Base-by-base conservation (phyloP, 139 green algal species). In the Chlorella vulgaris region DNA sequence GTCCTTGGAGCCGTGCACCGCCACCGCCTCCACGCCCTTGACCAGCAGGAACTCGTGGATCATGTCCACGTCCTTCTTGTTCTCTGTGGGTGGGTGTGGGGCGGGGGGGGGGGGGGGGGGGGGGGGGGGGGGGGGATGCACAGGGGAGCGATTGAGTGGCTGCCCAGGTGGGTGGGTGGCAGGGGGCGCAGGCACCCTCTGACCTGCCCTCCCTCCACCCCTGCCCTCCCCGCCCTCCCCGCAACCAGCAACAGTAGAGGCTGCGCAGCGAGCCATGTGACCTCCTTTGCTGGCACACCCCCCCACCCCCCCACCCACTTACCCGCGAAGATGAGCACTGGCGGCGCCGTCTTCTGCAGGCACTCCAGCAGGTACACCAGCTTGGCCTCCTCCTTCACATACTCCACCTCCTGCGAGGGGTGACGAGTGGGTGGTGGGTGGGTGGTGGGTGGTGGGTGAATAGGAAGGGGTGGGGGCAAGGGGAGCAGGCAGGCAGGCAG, bases 331-430 rank as follows among this genome's bases (percentile, higher is more conserved):
- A 99, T 89, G 4, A 99, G 90, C 75, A 98, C 96, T 1, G 97
- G 97, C 13, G 97, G 97, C 5, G 97, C 90, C 29, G 97, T 99
- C 89, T 99, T 99, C 89, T 99, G 96, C 74, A 99, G 86, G 87
- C 93, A 97, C 85, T 98, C 93, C 31, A 98, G 92, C 83, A 99
- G 89, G 89, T 98, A 96, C 28, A 89, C 84, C 69, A 99, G 92
- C 91, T 98, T 98, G 67, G 91, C 92, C 85, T 99, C 97, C 82
- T 97, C 89, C 88, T 99, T 99, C 13, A 99, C 97, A 73, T 99
- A 99, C 89, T 99, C 97, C 60, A 99, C 95, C 89, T 99, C 96
- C 91, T 95, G 89, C 77, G 65, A 15, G 4, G 19, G 36, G 10
- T 10, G 47, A 58, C 15, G 47, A 15, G 47, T 58, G 47, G 47